Evolutionary conservation across 148 eudicot genomes (phyloP).

Genomic region (Mesembryanthemum crystallinum): DNA sequence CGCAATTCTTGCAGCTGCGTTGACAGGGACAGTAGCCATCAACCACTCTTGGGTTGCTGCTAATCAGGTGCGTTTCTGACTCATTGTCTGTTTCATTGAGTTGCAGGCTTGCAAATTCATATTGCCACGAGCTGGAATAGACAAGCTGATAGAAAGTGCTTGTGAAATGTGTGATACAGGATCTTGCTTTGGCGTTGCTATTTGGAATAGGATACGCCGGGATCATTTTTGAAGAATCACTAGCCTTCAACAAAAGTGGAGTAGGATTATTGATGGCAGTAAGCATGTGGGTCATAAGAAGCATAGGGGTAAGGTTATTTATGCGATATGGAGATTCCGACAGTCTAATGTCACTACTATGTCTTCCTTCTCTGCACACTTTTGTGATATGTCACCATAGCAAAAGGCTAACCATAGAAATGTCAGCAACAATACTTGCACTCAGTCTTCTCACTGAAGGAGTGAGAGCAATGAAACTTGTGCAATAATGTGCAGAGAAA

Average conservation of each 20-base stretch:
- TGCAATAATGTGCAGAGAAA: background rate
- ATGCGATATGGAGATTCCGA: background rate
- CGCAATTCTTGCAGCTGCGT: constrained; percentile 73
- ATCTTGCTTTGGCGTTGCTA: constrained; percentile 83
- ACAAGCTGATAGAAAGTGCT: background rate
- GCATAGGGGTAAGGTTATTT: constrained; percentile 70
- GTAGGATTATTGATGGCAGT: constrained; percentile 96
- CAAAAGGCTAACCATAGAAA: background rate
- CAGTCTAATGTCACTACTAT: background rate
- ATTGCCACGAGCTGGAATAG: background rate
- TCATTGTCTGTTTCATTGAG: constrained; percentile 11
- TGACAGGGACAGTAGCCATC: constrained; percentile 73
- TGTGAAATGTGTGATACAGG: constrained; percentile 43
- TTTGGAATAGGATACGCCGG: constrained; percentile 92
- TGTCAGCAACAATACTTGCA: background rate
- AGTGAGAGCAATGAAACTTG: background rate
- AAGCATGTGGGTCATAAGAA: constrained; percentile 84
- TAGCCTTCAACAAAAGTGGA: constrained; percentile 98
- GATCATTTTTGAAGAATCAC: constrained; percentile 90
- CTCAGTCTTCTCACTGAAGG: background rate
- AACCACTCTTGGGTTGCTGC: constrained; percentile 95
- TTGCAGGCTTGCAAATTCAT: constrained; percentile 6
- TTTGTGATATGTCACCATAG: background rate
- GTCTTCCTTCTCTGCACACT: background rate
- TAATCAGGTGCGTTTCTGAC: constrained; percentile 60